These are phyloP conservation scores for Suillus fuscotomentosus DNA, from an alignment of 768 basidiomycete species.

Conservation along the genomic window DNA sequence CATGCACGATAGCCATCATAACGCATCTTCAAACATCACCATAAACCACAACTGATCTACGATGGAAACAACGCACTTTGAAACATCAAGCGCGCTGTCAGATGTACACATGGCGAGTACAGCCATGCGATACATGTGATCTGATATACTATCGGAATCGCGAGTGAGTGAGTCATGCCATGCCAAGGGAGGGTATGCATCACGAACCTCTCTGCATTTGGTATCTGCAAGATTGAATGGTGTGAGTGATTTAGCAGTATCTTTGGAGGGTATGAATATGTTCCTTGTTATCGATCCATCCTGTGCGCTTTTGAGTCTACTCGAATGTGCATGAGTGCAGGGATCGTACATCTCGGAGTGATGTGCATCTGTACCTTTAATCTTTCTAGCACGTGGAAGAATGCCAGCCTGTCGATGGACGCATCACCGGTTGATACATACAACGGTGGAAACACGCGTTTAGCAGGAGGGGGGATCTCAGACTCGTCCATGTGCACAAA, in stretches of 20 bases:
- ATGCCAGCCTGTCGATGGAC: constrained; percentile 74
- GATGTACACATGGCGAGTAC: constrained; percentile 88
- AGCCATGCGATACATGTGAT: constrained; percentile 98
- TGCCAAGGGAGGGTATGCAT: background rate
- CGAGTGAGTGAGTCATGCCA: background rate
- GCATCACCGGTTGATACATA: constrained; percentile 54
- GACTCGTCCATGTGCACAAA: background rate
- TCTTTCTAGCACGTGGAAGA: constrained; percentile 85
- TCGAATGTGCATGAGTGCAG: constrained; percentile 3
- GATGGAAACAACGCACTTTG: constrained; percentile 52
- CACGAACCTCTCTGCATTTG: constrained; percentile 73
- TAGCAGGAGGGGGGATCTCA: constrained; percentile 6
- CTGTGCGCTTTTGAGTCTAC: constrained; percentile 93
- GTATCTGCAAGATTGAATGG: constrained; percentile 49
- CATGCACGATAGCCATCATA: constrained; percentile 91
- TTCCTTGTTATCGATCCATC: constrained; percentile 83
- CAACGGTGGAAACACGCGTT: constrained; percentile 57
- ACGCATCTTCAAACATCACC: constrained; percentile 54
- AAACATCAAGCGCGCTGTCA: constrained; percentile 65
- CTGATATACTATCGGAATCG: constrained; percentile 66
- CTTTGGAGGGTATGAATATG: background rate
- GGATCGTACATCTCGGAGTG: background rate
- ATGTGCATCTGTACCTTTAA: constrained; percentile 62
- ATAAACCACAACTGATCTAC: background rate
- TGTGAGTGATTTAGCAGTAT: constrained; percentile 5